A percentile compares a stretch with the other conserved stretches of the same genome.
phyloP scores from a whole-genome alignment of 139 green algal genomes.

The Chlorella sorokiniana region DNA sequence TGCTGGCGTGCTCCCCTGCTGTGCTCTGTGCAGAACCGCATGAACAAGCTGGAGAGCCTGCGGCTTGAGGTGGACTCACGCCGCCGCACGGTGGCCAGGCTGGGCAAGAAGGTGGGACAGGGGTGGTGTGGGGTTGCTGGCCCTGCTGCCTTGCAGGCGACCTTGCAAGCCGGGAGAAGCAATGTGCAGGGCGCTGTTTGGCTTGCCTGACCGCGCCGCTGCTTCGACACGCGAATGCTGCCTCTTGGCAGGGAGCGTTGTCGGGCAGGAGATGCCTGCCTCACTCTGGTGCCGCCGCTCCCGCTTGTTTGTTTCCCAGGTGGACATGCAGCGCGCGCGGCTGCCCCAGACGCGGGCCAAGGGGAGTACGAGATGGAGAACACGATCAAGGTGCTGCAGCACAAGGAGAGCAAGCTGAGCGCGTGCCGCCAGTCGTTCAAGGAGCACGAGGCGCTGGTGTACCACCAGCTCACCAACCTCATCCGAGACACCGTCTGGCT shows the following conservation, averaged over 20 bases:
- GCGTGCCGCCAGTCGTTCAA: conserved; percentile 71
- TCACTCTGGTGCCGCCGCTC: background rate
- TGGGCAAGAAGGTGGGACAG: conserved; percentile 50
- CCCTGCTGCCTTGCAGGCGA: background rate
- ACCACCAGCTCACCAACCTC: conserved; percentile 82
- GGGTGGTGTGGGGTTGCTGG: background rate
- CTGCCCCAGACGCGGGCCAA: conserved; percentile 59
- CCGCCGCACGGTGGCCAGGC: conserved; percentile 74
- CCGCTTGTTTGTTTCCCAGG: background rate
- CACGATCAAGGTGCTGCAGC: conserved; percentile 65
- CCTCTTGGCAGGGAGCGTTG: no score
- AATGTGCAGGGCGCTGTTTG: background rate
- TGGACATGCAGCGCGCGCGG: conserved; percentile 57
- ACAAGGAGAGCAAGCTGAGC: conserved; percentile 83
- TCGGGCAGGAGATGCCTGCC: background rate
- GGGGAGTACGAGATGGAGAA: conserved; percentile 77
- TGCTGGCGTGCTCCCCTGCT: background rate
- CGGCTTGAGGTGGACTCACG: conserved; percentile 87
- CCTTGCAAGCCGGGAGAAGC: background rate
- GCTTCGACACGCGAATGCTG: no score
- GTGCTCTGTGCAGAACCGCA: conserved; percentile 59
- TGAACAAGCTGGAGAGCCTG: conserved; percentile 79
- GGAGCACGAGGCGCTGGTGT: conserved; percentile 82
- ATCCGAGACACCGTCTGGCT: conserved; percentile 85
- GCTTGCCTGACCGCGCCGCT: no score